These are phyloP conservation scores for Fusarium sp. DNA, from an alignment of 2,329 filamentous ascomycete species.

Conservation along the genomic window DNA sequence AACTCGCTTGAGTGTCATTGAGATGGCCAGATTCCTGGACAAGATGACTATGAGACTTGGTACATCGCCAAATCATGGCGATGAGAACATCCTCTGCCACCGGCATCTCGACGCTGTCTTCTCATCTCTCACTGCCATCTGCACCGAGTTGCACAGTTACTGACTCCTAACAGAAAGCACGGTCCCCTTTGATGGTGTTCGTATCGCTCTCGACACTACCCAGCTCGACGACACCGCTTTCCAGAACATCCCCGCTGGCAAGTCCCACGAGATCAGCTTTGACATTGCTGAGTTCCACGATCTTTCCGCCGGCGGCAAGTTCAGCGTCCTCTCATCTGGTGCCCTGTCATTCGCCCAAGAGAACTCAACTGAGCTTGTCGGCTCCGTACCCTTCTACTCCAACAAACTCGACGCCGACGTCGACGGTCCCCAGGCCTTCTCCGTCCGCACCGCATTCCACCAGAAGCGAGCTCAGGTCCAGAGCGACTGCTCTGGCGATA, in stretches of 20 bases:
- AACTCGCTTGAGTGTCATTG: too few species aligned
- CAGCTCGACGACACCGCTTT: conserved; percentile 65
- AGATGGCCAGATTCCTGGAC: too few species aligned
- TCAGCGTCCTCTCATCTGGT: conserved; percentile 70
- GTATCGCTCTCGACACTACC: conserved; percentile 62
- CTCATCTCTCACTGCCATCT: too few species aligned
- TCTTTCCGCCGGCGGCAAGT: conserved; percentile 65
- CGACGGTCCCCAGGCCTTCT: conserved; percentile 68
- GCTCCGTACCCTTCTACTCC: conserved; percentile 69
- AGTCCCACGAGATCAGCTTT: conserved; percentile 67
- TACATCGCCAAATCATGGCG: too few species aligned
- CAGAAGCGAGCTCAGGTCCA: conserved; percentile 67
- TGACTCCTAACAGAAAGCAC: conserved; percentile 44
- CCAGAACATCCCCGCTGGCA: conserved; percentile 62
- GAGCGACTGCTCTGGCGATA: conserved; percentile 67
- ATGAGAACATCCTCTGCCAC: too few species aligned
- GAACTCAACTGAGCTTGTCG: conserved; percentile 67
- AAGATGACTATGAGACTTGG: too few species aligned
- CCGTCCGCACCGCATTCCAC: conserved; percentile 63
- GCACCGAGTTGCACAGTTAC: too few species aligned
- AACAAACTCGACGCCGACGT: conserved; percentile 72
- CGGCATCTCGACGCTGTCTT: too few species aligned
- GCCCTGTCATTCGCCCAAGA: conserved; percentile 68
- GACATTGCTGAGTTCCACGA: conserved; percentile 71
- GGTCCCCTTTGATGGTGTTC: conserved; percentile 68